Evolutionary conservation across 768 basidiomycete species (phyloP), one percentile per base, ranked within the genome.

Genomic region (Harrya chromipes): DNA sequence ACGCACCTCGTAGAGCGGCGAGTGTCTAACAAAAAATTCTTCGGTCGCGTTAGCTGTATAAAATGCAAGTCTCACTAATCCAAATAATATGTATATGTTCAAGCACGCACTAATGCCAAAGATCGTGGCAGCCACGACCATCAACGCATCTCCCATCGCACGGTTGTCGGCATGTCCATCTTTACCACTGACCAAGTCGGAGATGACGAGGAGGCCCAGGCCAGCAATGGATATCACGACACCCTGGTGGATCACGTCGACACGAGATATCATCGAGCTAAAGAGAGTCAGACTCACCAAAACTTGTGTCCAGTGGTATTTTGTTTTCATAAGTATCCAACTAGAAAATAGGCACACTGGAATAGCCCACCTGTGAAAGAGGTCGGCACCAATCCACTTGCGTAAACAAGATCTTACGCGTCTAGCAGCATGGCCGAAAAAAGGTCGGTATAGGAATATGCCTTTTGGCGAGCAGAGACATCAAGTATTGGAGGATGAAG

Each of bases 351-450:
- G 72, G 68, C 91, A 93, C 17, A 88, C 79, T 14, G 91, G 91
- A 48, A 92, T 94, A 0, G 91, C 86, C 90, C 90, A 92, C 34
- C 87, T 88, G 21, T 17, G 47, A 57, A 37, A 36, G 23, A 17
- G 12, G 47, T 44, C 44, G n/a, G 21, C 42, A 31, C 17, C 38
- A n/a, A 31, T 11, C 47, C 10, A 19, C 0, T 20, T 12, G 21
- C 19, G 40, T 16, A 12, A 31, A 12, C 23, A 8, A 21, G 17
- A 31, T 53, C 81, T 60, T 60, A 89, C 82, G 90, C 87, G 60
- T 91, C 88, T 38, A 94, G 82, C n/a, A 94, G 77, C 88, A 92
- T 92, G 61, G 88, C 90, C 0, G 91, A 93, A 33, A 94, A 72
- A 5, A 94, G 74, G 57, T 88, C 89, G 33, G 90, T 92, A 70